Base-by-base conservation (phyloP, 2,329 filamentous ascomycete species). In the Elsinoe australis region DNA sequence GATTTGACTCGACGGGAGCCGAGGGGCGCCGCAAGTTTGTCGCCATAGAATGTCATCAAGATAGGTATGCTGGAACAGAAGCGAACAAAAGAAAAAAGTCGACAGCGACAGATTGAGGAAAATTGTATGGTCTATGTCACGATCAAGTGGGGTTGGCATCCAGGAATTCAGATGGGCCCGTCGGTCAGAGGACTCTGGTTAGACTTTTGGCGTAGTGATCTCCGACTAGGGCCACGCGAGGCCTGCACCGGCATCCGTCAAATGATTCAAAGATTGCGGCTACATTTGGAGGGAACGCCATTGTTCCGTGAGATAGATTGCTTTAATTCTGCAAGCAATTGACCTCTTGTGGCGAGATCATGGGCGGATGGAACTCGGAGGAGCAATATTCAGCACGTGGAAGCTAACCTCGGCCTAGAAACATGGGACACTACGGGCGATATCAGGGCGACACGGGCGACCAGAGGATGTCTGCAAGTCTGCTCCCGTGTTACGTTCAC, bases 141-240 rank as follows among this genome's bases (percentile, higher is more conserved):
- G 24, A 31, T 29, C 26, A 9, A 44, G 39, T 44, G 39, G 39
- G 39, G 39, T 17, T 14, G 26, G 26, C 24, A 29, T 29, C 26
- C 39, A 29, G 19, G 39, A 26, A 39, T 26, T 39, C 19, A 39
- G 24, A 22, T 39, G 18, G 19, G n/a, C 14, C 19, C 14, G 35
- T 22, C 35, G 35, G 35, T 39, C 35, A 39, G 35, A 19, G 35
- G 35, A 39, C 35, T 31, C 19, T 15, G 26, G 6, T 29, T 29
- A 9, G 39, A 31, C 26, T 31, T 44, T 44, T 44, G 39, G 39
- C 39, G 39, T 32, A 31, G 12, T 44, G 39, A 44, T 44, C 39
- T 31, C 24, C 39, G 28, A 21, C 21, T 44, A 28, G 28, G 39
- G 26, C 26, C 26, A 6, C 12, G n/a, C n/a, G n/a, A n/a, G 36